Conservation (phyloP, 257 asterid genomes). For the Ilex aquifolium region DNA sequence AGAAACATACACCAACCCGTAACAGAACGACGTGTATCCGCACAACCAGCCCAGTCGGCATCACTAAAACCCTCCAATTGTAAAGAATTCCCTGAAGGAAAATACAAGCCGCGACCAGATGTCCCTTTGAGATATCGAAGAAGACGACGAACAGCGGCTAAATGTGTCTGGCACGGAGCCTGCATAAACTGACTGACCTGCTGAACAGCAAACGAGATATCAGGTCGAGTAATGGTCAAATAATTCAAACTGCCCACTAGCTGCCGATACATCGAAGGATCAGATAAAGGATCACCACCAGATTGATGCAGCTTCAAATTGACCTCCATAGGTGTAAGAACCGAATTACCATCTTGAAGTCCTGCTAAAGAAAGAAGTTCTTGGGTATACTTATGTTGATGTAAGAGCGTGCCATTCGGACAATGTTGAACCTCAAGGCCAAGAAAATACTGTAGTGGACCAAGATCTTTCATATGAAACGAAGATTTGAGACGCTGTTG, state of each 20-base stretch:
- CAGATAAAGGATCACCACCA: constrained; percentile 2
- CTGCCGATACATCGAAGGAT: constrained; percentile 7
- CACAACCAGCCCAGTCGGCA: no score
- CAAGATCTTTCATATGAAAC: no score
- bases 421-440: not conserved
- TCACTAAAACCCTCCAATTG: no score
- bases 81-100: no score
- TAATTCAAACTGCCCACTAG: not conserved
- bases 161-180: not conserved
- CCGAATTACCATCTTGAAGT: not conserved
- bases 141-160: constrained; percentile 5
- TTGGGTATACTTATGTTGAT: constrained; percentile 4
- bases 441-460: not conserved
- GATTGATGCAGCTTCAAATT: constrained; percentile 9
- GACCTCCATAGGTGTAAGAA: not conserved
- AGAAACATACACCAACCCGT: no score
- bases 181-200: not conserved
- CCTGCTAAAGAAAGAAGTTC: not conserved
- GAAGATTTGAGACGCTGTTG: no score
- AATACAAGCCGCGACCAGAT: not conserved
- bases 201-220: no score
- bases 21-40: no score
- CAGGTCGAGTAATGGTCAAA: not conserved
- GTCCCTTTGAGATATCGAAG: constrained; percentile 12
- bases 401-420: not conserved